Evolutionary conservation across 1,284 basidiomycete species (phyloP), one percentile per base, ranked within the genome.

Genomic region (Austroboletus novae-zelandiae): DNA sequence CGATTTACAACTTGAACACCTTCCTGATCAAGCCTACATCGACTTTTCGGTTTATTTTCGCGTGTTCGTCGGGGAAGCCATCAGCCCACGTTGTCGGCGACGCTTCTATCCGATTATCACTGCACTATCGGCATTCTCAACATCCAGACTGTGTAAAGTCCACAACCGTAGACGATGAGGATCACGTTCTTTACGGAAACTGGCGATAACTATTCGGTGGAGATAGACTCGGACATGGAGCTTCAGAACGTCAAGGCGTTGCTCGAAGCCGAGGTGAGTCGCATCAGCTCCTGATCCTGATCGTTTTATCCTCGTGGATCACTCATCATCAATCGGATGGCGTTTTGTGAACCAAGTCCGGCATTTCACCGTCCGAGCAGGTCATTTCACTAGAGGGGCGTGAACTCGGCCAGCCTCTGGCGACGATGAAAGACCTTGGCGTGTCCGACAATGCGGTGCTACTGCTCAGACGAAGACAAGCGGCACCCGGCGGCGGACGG

Each of bases 191-290:
- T 85, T 39, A 89, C 77, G 48, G 89, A 93, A 50, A 67, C 83
- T n/a, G 93, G 92, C 5, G 76, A 84, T 55, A 77, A 82, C 0
- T 94, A 85, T 66, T 71, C 76, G 41, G 71, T 95, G 49, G 94
- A 96, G 64, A 91, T 96, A 57, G 90, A 93, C 70, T 79, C 89
- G 0, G 80, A 80, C 42, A 92, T 97, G 89, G 83, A 89, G 64
- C 77, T 97, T 25, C 89, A 91, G 73, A 89, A 94, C 65, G 83
- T 96, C 35, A 87, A 87, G 78, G 93, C 90, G 9, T 75, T 97
- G 48, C 76, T 96, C 23, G 93, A 95, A 68, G 94, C 86, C 0
- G 94, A 97, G 80, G 93, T 93, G 63, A 65, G 79, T 59, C 25
- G 25, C 20, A 42, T 48, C 29, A n/a, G 23, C 8, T 11, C 43